These are phyloP conservation scores for Gonium pectorale DNA, from an alignment of 139 green algal species.

Conservation along the genomic window DNA sequence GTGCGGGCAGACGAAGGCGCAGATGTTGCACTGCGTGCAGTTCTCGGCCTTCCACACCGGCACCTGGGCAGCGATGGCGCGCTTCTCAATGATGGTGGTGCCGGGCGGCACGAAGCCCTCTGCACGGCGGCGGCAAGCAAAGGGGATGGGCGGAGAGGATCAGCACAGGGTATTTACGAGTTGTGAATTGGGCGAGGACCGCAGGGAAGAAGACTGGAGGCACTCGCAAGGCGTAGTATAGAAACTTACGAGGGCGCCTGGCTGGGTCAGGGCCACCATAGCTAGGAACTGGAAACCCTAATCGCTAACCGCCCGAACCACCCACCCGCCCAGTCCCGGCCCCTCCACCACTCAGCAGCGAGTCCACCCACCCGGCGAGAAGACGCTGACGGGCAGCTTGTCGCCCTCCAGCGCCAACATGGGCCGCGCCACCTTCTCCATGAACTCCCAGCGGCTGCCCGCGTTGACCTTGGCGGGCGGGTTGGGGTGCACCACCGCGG, in stretches of 20 bases:
- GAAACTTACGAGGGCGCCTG: no score
- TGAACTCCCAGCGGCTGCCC: constrained; percentile 49
- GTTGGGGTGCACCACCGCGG: not conserved
- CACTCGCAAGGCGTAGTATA: no score
- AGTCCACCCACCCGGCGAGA: constrained; percentile 17
- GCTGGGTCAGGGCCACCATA: no score
- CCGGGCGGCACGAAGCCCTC: constrained; percentile 62
- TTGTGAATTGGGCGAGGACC: no score
- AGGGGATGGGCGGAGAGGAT: no score
- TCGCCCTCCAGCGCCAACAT: constrained; percentile 72
- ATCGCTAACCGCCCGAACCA: no score
- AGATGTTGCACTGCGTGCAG: constrained; percentile 79
- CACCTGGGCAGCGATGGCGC: constrained; percentile 61
- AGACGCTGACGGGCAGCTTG: constrained; percentile 70
- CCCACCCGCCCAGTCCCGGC: no score
- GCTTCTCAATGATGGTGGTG: constrained; percentile 66
- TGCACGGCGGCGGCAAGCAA: no score
- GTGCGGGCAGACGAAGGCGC: constrained; percentile 76
- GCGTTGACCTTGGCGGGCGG: constrained; percentile 11
- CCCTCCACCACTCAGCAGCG: no score
- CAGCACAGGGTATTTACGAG: no score
- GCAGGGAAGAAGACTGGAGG: no score
- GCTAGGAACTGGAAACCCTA: no score
- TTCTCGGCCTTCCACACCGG: constrained; percentile 60
- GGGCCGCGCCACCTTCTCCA: constrained; percentile 65